Percentiles rank a stretch among this genome's conserved stretches.
phyloP scores from a whole-genome alignment of 1,284 basidiomycete species.

The Earliella scabrosa region DNA sequence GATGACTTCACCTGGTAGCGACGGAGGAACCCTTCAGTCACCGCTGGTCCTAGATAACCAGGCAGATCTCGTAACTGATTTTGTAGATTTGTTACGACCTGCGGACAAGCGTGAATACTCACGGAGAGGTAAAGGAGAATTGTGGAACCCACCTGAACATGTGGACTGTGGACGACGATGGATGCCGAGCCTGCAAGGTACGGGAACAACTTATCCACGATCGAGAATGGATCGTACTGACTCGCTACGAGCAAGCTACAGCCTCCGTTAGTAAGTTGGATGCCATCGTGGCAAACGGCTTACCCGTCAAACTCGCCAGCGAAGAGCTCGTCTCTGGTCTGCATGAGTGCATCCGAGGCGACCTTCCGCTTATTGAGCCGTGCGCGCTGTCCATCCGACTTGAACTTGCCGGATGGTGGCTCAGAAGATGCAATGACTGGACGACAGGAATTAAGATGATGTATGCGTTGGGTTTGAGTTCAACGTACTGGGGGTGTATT shows the following conservation, averaged over 20 bases:
- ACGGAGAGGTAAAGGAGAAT: too few relatives aligned
- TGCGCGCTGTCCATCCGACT: slow-evolving; percentile 71
- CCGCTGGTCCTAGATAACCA: slow-evolving; percentile 76
- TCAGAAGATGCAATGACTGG: slow-evolving; percentile 64
- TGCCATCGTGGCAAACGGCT: slow-evolving; percentile 29
- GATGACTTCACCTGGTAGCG: slow-evolving; percentile 73
- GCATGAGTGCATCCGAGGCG: slow-evolving; percentile 59
- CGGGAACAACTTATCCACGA: slow-evolving; percentile 75
- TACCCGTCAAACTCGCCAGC: slow-evolving; percentile 87
- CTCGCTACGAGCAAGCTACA: slow-evolving; percentile 81
- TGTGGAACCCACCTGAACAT: slow-evolving; percentile 70
- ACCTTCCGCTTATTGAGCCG: slow-evolving; percentile 76
- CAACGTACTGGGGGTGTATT: slow-evolving; percentile 67
- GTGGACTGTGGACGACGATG: slow-evolving; percentile 87
- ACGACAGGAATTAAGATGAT: background rate
- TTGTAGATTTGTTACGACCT: slow-evolving; percentile 81
- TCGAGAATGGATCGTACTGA: slow-evolving; percentile 86
- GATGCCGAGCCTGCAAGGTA: slow-evolving; percentile 87
- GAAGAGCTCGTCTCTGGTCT: slow-evolving; percentile 82
- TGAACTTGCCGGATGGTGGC: slow-evolving; percentile 50
- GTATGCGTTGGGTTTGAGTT: slow-evolving; percentile 1
- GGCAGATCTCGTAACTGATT: slow-evolving; percentile 69
- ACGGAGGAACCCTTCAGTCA: slow-evolving; percentile 91
- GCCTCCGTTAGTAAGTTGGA: slow-evolving; percentile 1
- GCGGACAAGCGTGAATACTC: background rate